phyloP scores from a whole-genome alignment of 2,329 filamentous ascomycete genomes.

The Pseudopyrenochaeta lycopersici region DNA sequence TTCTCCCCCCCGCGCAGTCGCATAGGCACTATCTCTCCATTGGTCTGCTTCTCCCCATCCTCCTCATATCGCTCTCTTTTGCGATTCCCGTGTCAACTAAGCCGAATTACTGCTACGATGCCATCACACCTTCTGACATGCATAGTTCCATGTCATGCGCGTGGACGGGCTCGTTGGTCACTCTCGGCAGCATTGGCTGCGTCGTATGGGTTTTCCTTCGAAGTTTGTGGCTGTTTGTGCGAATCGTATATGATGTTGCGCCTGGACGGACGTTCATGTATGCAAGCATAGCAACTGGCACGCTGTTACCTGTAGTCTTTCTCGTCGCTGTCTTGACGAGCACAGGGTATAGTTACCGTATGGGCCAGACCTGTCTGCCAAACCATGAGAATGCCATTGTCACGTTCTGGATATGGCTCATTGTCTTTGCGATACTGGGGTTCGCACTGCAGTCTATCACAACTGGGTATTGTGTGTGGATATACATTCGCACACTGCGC shows the following conservation, averaged over 20 bases:
- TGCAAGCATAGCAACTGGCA: slow-evolving; percentile 40
- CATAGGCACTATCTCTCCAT: slow-evolving; percentile 87
- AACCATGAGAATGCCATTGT: slow-evolving; percentile 45
- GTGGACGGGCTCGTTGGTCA: slow-evolving; percentile 78
- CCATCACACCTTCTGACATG: slow-evolving; percentile 89
- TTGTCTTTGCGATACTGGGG: slow-evolving; percentile 40
- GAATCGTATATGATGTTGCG: slow-evolving; percentile 48
- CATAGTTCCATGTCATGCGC: slow-evolving; percentile 76
- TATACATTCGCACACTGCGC: slow-evolving; percentile 40
- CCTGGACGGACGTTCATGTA: slow-evolving; percentile 42
- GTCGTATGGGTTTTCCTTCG: slow-evolving; percentile 72
- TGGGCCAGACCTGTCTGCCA: slow-evolving; percentile 46
- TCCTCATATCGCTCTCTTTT: slow-evolving; percentile 84
- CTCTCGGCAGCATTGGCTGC: slow-evolving; percentile 80
- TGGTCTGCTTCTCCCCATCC: slow-evolving; percentile 74
- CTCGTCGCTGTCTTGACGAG: slow-evolving; percentile 40
- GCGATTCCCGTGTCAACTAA: slow-evolving; percentile 79
- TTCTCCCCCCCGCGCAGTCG: slow-evolving; percentile 84
- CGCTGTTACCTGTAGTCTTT: slow-evolving; percentile 39
- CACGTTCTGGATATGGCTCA: slow-evolving; percentile 50
- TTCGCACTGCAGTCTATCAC: slow-evolving; percentile 44
- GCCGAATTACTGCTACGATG: slow-evolving; percentile 79
- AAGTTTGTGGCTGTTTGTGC: slow-evolving; percentile 50
- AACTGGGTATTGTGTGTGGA: slow-evolving; percentile 44
- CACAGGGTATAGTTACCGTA: slow-evolving; percentile 51